These are phyloP conservation scores for Linderina pennispora DNA, from an alignment of 192 early-diverging fungal species.

Conservation along the genomic window DNA sequence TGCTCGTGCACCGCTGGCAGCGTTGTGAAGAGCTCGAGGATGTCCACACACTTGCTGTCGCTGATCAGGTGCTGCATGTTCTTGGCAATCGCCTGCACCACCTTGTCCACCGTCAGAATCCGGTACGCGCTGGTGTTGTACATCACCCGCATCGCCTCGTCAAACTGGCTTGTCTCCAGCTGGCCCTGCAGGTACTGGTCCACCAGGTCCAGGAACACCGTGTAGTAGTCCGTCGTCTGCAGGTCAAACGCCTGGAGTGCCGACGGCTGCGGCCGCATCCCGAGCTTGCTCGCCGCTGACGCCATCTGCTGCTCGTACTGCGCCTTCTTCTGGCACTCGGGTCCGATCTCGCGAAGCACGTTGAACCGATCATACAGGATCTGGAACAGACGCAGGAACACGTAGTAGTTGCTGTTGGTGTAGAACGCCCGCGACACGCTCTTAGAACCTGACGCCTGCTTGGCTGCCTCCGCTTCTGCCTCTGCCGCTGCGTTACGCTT, in stretches of 20 bases:
- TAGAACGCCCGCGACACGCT: constrained; percentile 68
- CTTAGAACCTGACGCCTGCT: too few species aligned
- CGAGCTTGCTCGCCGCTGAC: constrained; percentile 42
- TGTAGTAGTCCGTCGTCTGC: constrained; percentile 67
- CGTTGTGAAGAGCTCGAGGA: constrained; percentile 61
- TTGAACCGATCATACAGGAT: constrained; percentile 79
- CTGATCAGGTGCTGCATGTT: constrained; percentile 62
- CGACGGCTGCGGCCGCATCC: constrained; percentile 39
- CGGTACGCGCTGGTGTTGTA: constrained; percentile 88
- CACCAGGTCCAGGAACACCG: constrained; percentile 65
- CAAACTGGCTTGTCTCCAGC: constrained; percentile 74
- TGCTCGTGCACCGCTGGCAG: constrained; percentile 39
- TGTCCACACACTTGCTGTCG: constrained; percentile 59
- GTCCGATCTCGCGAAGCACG: constrained; percentile 69
- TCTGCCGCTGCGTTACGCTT: constrained; percentile 21
- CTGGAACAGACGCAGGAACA: constrained; percentile 83
- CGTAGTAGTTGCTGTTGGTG: constrained; percentile 80
- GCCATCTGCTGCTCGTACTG: constrained; percentile 23
- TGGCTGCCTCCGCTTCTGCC: neutral
- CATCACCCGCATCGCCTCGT: constrained; percentile 79
- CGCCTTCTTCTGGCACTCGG: constrained; percentile 43
- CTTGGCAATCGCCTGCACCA: constrained; percentile 76
- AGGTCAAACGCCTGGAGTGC: constrained; percentile 55
- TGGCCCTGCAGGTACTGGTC: constrained; percentile 76
- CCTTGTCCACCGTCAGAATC: constrained; percentile 86